A percentile compares a stretch with the other conserved stretches of the same genome.
These are phyloP conservation scores for Dryadomyces quercus-mongolicae DNA, from an alignment of 2,329 filamentous ascomycete species.

Conservation along the genomic window DNA sequence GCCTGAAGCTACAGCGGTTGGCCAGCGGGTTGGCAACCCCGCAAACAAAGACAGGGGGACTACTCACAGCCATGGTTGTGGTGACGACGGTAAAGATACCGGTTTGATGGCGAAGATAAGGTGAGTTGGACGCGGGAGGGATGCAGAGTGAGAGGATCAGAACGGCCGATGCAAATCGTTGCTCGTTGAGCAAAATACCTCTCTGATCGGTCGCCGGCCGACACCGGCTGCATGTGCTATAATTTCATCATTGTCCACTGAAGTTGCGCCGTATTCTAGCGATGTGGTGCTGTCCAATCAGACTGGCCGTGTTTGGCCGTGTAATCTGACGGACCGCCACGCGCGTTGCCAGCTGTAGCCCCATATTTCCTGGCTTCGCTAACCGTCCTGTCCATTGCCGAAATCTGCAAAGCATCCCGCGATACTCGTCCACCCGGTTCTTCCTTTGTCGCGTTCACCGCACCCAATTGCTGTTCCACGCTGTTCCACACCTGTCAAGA, in stretches of 20 bases:
- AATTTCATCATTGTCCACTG: too few relatives aligned
- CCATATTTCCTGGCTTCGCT: neutral
- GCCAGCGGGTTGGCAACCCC: neutral
- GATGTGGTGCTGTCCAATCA: slow-evolving; percentile 1
- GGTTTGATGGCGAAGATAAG: neutral
- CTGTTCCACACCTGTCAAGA: slow-evolving; percentile 19
- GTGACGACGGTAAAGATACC: neutral
- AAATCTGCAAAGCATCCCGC: neutral
- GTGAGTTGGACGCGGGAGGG: too few relatives aligned
- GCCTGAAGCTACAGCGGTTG: neutral
- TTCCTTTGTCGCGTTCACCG: neutral
- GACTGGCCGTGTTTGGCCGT: neutral
- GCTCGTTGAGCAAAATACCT: too few relatives aligned
- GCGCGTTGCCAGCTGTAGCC: slow-evolving; percentile 6
- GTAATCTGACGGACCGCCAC: slow-evolving; percentile 1
- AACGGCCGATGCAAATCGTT: too few relatives aligned
- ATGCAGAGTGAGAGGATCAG: too few relatives aligned
- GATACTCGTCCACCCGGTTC: too few relatives aligned
- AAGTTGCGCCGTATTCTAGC: neutral
- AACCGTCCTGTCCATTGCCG: neutral
- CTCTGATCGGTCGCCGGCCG: too few relatives aligned
- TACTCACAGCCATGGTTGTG: neutral
- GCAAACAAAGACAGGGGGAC: neutral
- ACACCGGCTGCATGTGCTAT: too few relatives aligned
- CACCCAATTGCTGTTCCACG: neutral